These are phyloP conservation scores for Xylaria grammica DNA, from an alignment of 495 filamentous ascomycete genomes.

Conservation along the genomic window DNA sequence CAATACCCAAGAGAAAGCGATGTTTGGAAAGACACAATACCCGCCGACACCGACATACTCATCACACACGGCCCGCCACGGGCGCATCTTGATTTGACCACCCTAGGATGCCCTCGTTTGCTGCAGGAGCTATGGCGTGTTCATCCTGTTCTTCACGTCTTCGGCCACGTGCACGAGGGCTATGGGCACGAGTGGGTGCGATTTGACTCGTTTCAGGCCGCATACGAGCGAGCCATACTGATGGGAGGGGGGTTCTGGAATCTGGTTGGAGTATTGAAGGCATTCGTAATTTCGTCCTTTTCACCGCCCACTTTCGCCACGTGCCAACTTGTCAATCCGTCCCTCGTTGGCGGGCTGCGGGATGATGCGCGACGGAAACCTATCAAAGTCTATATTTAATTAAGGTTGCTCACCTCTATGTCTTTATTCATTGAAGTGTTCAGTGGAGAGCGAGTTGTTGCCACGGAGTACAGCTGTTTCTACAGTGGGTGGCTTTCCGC, in stretches of 20 bases:
- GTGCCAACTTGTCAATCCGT: conserved; percentile 20
- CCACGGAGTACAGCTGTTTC: too few relatives aligned
- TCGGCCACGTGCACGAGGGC: conserved; percentile 73
- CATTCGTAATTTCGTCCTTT: conserved; percentile 1
- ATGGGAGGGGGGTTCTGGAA: conserved; percentile 31
- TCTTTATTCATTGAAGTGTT: too few relatives aligned
- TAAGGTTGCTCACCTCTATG: too few relatives aligned
- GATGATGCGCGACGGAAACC: conserved; percentile 17
- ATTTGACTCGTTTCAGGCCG: conserved; percentile 32
- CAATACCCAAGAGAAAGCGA: conserved; percentile 29
- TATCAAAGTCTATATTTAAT: conserved; percentile 18
- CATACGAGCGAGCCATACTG: conserved; percentile 27
- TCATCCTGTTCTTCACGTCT: conserved; percentile 72
- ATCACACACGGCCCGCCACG: conserved; percentile 74
- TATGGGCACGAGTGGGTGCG: conserved; percentile 45
- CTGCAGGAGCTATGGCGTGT: conserved; percentile 72
- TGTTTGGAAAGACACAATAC: conserved; percentile 48
- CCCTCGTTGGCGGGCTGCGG: conserved; percentile 20
- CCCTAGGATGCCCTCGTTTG: conserved; percentile 68
- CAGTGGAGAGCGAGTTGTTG: too few relatives aligned
- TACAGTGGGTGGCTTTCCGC: too few relatives aligned
- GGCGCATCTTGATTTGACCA: conserved; percentile 64
- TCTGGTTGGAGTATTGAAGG: conserved; percentile 18
- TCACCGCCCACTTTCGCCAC: background rate
- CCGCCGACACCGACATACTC: conserved; percentile 67